These are phyloP conservation scores for Glonium stellatum DNA, from an alignment of 495 filamentous ascomycete genomes.

Conservation along the genomic window DNA sequence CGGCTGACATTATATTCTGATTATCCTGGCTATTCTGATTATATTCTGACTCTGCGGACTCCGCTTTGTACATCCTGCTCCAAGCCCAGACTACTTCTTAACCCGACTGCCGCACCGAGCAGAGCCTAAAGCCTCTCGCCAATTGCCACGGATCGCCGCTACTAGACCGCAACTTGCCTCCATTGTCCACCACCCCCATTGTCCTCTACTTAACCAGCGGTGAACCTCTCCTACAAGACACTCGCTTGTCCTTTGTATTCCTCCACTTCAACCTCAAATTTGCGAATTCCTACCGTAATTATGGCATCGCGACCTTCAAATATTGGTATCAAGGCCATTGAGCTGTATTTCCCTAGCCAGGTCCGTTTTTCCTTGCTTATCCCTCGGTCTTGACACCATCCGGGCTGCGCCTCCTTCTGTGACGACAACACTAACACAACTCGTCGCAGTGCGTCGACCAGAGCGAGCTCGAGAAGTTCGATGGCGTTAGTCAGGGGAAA, in stretches of 20 bases:
- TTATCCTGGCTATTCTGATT: too few species aligned
- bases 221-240: constrained; percentile 1
- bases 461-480: constrained; percentile 91
- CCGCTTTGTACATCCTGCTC: not conserved
- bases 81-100: constrained; percentile 5
- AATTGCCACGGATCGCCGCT: constrained; percentile 26
- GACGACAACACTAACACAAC: constrained; percentile 17
- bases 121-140: not conserved
- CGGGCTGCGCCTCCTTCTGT: not conserved
- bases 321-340: constrained; percentile 99
- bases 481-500: constrained; percentile 89
- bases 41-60: constrained; percentile 7
- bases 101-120: too few species aligned
- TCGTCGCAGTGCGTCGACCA: constrained; percentile 83
- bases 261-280: not conserved
- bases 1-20: constrained; percentile 1
- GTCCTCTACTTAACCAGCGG: constrained; percentile 22
- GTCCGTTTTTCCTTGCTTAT: constrained; percentile 45
- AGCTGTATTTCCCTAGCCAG: constrained; percentile 96
- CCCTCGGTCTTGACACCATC: not conserved
- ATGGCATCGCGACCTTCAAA: constrained; percentile 91
- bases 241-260: not conserved
- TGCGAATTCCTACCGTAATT: constrained; percentile 7
- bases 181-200: constrained; percentile 14
- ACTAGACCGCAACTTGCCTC: constrained; percentile 25